phyloP scores from a whole-genome alignment of 306 rosid genomes.

The Casuarina cunninghamiana region DNA sequence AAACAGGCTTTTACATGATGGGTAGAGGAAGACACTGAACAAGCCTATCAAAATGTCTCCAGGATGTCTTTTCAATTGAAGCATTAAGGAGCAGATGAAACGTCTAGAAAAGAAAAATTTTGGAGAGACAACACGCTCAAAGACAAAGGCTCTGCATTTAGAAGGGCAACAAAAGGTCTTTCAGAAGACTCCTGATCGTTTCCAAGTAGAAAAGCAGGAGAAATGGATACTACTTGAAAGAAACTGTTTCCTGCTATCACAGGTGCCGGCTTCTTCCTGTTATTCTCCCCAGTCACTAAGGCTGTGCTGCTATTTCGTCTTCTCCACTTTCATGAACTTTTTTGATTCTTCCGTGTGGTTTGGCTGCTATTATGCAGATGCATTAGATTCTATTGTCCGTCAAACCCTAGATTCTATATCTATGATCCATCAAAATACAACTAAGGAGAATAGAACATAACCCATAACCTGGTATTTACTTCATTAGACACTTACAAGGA shows the following conservation, averaged over 20 bases:
- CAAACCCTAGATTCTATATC: neutral
- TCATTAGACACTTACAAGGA: neutral
- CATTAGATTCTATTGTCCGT: neutral
- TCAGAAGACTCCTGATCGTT: neutral
- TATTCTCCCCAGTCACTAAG: no score
- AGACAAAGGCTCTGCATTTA: neutral
- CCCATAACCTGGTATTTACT: neutral
- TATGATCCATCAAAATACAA: no score
- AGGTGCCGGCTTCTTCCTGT: no score
- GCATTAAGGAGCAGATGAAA: neutral
- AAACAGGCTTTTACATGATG: neutral
- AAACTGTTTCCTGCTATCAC: no score
- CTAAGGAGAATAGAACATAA: neutral
- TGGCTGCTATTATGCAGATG: neutral
- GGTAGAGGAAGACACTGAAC: neutral
- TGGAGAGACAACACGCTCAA: neutral
- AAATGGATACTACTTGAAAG: no score
- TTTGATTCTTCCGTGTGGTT: neutral
- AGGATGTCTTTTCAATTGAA: neutral
- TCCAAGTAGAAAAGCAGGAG: no score
- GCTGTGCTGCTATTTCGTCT: neutral
- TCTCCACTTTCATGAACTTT: neutral
- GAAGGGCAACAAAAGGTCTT: neutral
- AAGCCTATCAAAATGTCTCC: neutral
- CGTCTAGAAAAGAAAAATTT: neutral